Evolutionary conservation across 2,329 filamentous ascomycete species (phyloP).

Genomic region (Cordyceps tenuipes): DNA sequence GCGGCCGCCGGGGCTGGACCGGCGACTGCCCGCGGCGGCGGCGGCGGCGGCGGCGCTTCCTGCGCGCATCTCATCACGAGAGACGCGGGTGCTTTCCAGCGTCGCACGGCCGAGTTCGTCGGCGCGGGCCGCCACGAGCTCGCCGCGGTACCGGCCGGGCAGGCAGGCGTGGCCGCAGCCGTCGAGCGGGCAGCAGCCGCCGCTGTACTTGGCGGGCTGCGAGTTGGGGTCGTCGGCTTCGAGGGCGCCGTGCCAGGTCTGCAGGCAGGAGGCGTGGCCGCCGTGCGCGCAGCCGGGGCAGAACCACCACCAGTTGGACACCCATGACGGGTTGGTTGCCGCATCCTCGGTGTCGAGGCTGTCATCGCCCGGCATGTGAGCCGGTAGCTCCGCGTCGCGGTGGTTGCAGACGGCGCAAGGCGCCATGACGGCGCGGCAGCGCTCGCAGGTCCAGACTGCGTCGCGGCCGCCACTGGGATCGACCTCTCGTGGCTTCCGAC

Average conservation of each 20-base stretch:
- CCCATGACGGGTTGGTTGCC: conserved; percentile 19
- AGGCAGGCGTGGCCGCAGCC: conserved; percentile 58
- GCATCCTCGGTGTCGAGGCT: conserved; percentile 20
- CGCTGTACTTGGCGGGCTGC: conserved; percentile 30
- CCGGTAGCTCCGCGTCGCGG: conserved; percentile 38
- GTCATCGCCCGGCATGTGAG: conserved; percentile 25
- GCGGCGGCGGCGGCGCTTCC: conserved; percentile 10
- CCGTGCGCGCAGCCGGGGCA: conserved; percentile 56
- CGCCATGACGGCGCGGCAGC: conserved; percentile 44
- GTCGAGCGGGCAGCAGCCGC: conserved; percentile 56
- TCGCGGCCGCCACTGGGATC: conserved; percentile 35
- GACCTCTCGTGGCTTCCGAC: conserved; percentile 48
- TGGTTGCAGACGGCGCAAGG: conserved; percentile 53
- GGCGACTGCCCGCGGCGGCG: conserved; percentile 16
- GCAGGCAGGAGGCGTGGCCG: conserved; percentile 52
- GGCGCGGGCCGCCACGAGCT: conserved; percentile 34
- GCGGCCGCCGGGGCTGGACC: conserved; percentile 19
- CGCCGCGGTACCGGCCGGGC: conserved; percentile 46
- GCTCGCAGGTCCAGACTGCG: conserved; percentile 50
- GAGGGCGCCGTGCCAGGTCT: conserved; percentile 46
- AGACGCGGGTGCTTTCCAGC: conserved; percentile 28
- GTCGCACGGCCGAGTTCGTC: conserved; percentile 45
- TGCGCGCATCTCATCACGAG: conserved; percentile 19
- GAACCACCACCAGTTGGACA: conserved; percentile 49
- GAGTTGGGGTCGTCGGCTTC: conserved; percentile 18